Evolutionary conservation across 73 alveolate species (phyloP), one percentile per base, ranked within the genome.

Genomic region (Paramecium biaurelia): DNA sequence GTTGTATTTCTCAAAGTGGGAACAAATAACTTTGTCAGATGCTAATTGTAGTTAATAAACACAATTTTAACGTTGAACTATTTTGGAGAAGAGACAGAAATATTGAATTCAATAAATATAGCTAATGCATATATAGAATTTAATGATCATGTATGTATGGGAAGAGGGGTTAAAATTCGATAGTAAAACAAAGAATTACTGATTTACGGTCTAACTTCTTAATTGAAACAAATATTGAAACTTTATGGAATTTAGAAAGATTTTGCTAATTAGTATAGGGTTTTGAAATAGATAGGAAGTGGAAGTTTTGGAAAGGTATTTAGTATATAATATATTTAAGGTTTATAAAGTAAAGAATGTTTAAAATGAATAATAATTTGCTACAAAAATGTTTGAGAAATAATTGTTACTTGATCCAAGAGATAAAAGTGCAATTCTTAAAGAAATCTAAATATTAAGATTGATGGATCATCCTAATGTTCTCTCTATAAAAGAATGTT

Each of bases 241-340:
- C 32, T 58, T 12, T 70, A 70, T 37, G 45, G 85, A 30, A 32
- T 70, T 70, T 14, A 70, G 56, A 70, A 70, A 14, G 53, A 70
- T 70, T 70, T 70, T 32, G 53, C 53, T 4, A 32, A 28, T 28
- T 15, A 70, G 14, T 70, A 70, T 32, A 70, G 30, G 14, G 85
- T 70, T 1, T 18, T 70, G 24, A 70, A 70, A 32, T 18, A 28
- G 15, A 70, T 76, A 76, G 99, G 99, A 28, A 96, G 92, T 89
- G 99, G 99, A n/a, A 88, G 96, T 45, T 97, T 97, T 88, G 99
- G 99, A 70, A 92, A 95, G 37, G 99, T 98, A 79, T 8, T 70
- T 2, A 58, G 3, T 58, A 10, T 6, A 58, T 15, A 8, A 58
- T 47, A 47, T 47, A 58, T 2, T 1, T 1, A 8, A 58, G 76